phyloP scores from a whole-genome alignment of 208 protist species.

The Trichomonas tenax region DNA sequence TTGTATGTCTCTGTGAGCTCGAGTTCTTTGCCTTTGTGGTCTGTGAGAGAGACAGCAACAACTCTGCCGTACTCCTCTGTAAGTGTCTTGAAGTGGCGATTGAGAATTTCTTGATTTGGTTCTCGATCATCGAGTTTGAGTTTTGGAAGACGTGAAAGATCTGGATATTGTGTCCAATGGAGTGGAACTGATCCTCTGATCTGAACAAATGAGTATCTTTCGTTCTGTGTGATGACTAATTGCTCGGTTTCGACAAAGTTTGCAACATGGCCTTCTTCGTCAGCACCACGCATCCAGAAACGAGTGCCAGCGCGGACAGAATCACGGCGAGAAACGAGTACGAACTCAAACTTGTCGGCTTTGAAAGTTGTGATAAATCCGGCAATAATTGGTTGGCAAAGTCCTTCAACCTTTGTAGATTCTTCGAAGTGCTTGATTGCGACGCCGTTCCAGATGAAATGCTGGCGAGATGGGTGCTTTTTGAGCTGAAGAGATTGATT shows the following conservation, averaged over 20 bases:
- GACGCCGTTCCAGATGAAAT: neutral
- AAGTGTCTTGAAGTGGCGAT: neutral
- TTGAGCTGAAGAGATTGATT: neutral
- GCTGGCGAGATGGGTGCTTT: neutral
- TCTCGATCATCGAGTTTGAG: neutral
- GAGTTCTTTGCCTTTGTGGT: slow-evolving; percentile 25
- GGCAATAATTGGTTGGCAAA: neutral
- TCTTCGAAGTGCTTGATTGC: neutral
- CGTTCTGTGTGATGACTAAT: neutral
- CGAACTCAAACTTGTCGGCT: neutral
- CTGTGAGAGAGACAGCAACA: slow-evolving; percentile 16
- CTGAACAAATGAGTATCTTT: slow-evolving; percentile 25
- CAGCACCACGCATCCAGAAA: slow-evolving; percentile 20
- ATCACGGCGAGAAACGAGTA: slow-evolving; percentile 22
- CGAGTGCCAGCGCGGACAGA: slow-evolving; percentile 9
- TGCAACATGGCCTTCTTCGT: slow-evolving; percentile 21
- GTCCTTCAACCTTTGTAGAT: too few relatives aligned
- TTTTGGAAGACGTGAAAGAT: neutral
- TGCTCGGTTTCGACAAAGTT: slow-evolving; percentile 32
- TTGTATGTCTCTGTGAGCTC: neutral
- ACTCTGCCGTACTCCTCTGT: neutral
- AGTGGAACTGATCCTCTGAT: slow-evolving; percentile 26
- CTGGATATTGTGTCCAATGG: slow-evolving; percentile 18
- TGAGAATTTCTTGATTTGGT: neutral
- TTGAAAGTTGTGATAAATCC: neutral